A percentile compares a stretch with the other conserved stretches of the same genome.
Evolutionary conservation across 129 eudicot genomes (phyloP).

Genomic region (Deinandra increscens): DNA sequence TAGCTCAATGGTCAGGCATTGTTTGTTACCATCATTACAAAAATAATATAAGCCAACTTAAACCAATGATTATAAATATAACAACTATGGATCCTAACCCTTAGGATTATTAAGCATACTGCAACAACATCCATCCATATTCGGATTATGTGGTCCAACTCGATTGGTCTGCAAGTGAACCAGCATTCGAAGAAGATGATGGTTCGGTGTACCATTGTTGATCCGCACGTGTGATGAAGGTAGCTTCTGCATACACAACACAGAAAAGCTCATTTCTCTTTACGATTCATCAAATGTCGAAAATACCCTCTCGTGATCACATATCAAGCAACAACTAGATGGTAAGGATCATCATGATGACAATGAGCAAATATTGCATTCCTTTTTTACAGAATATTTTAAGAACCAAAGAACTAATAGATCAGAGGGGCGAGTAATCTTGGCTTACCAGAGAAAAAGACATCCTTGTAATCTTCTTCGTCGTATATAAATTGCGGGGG

Average conservation of each 20-base stretch:
- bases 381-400: not conserved
- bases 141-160: constrained; percentile 13
- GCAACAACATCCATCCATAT: not conserved
- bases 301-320: not conserved
- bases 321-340: not conserved
- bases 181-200: constrained; percentile 32
- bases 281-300: not conserved
- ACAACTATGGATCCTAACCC: not conserved
- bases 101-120: constrained; percentile 24
- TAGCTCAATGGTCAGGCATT: not conserved
- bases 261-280: not conserved
- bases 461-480: constrained; percentile 91
- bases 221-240: constrained; percentile 66
- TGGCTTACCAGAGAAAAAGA: constrained; percentile 74
- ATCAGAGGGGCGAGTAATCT: not conserved
- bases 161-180: constrained; percentile 33
- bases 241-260: constrained; percentile 72
- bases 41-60: not conserved
- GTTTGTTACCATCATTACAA: not conserved
- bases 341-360: not conserved
- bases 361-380: not conserved
- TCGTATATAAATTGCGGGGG: constrained; percentile 93
- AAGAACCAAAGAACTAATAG: not conserved
- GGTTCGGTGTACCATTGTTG: constrained; percentile 79
- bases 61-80: not conserved